Evolutionary conservation across 2,329 filamentous ascomycete species (phyloP).

Genomic region (Cordyceps militaris): DNA sequence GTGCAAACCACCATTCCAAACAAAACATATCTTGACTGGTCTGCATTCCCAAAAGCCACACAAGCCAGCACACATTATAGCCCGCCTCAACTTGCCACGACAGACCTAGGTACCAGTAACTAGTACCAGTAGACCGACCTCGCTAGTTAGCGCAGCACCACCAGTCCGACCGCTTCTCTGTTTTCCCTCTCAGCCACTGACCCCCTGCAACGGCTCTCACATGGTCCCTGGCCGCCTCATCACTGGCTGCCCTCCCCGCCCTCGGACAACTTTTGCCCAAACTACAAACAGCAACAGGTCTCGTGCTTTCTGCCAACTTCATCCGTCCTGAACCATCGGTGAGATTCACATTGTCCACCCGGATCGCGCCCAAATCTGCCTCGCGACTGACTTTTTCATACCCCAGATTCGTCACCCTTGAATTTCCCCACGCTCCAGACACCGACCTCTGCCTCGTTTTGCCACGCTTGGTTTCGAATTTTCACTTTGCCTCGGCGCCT

Average conservation of each 20-base stretch:
- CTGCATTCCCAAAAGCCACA: not conserved
- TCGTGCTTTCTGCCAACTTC: conserved; percentile 28
- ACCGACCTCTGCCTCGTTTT: conserved; percentile 6
- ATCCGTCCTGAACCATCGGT: conserved; percentile 13
- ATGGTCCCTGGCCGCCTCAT: conserved; percentile 23
- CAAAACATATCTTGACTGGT: not conserved
- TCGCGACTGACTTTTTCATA: not conserved
- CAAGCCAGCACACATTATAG: not conserved
- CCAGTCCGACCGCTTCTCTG: conserved; percentile 5
- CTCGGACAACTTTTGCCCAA: conserved; percentile 22
- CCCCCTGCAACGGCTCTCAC: conserved; percentile 19
- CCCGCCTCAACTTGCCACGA: not conserved
- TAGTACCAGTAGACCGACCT: not conserved
- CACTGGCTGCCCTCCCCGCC: conserved; percentile 23
- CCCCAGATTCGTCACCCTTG: not conserved
- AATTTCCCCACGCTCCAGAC: conserved; percentile 13
- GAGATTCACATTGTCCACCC: conserved; percentile 7
- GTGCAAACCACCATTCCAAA: not conserved
- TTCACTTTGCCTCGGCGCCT: conserved; percentile 11
- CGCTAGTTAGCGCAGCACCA: not conserved
- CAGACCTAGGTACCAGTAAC: not conserved
- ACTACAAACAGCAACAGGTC: conserved; percentile 32
- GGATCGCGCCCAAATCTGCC: conserved; percentile 10
- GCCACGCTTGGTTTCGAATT: not conserved
- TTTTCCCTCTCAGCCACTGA: conserved; percentile 8